Evolutionary conservation across 768 basidiomycete genomes (phyloP).

Genomic region (Amanita molliuscula): DNA sequence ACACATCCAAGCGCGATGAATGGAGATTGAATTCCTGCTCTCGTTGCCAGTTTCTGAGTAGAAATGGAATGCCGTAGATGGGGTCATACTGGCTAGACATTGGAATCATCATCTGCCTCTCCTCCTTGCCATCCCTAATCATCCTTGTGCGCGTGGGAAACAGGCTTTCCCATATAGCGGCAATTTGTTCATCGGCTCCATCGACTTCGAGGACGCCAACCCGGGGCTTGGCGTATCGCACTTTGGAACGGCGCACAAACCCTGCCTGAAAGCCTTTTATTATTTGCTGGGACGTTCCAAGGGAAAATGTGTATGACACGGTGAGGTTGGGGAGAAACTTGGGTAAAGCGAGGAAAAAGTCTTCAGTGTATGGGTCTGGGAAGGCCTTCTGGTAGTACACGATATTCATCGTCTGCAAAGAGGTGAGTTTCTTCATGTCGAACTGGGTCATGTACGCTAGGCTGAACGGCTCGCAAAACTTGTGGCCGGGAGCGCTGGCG

Average conservation of each 20-base stretch:
- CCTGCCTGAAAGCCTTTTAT: not conserved
- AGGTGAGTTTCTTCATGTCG: conserved; percentile 1
- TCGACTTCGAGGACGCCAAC: conserved; percentile 3
- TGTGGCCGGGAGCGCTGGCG: too few species aligned
- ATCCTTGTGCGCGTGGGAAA: conserved; percentile 1
- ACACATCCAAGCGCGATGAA: not conserved
- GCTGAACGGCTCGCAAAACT: too few species aligned
- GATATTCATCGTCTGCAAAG: not conserved
- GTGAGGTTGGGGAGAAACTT: not conserved
- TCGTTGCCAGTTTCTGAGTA: not conserved
- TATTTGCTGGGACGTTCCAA: not conserved
- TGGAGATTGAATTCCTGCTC: not conserved
- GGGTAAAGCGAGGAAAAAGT: conserved; percentile 3
- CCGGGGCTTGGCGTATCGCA: not conserved
- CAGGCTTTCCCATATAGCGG: conserved; percentile 6
- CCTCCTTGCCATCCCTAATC: conserved; percentile 1
- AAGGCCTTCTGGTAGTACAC: not conserved
- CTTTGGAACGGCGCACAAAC: not conserved
- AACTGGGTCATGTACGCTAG: not conserved
- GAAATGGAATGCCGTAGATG: not conserved
- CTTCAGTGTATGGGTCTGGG: conserved; percentile 4
- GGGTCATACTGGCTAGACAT: not conserved
- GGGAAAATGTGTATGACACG: conserved; percentile 1
- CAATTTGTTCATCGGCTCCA: conserved; percentile 1
- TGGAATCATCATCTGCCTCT: not conserved